Base-by-base conservation (phyloP, 441 rosid genomes). In the Croton setiger region DNA sequence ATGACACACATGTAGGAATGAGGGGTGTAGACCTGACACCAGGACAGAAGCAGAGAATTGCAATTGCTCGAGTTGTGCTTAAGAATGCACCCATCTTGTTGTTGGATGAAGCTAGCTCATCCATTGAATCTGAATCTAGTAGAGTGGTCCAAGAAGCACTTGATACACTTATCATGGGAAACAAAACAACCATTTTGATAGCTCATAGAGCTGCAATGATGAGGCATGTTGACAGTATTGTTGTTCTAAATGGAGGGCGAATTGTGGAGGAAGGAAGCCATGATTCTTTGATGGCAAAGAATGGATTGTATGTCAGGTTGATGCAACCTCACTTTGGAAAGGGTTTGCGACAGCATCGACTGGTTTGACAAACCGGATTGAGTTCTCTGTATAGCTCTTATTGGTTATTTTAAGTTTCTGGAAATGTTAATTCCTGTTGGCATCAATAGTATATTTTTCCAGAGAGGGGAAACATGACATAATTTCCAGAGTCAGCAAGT, bases 61-160 rank as follows among this genome's bases (percentile, higher is more conserved):
- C 96, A 15, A 91, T 95, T 60, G 98, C 99, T 43, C 82, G 96
- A 51, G 99, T 91, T 14, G 93, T 95, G 62, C 81, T 95, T 77
- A 95, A 92, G 86, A 95, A 92, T 71, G 97, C 99, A 18, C 97
- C 97, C 41, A 92, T 95, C 72, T 77, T 95, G 76, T 76, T 95
- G 69, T 71, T 92, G 69, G 98, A 92, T 70, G 99, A 95, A 80
- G 99, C 99, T 60, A 91, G 98, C 75, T 92, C 97, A 4, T 80
- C 96, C 35, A 84, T 95, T 1, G 99, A 95, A 81, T 92, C 99
- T 0, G 98, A 95, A 79, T 95, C 98, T 2, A 92, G 98, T 65
- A 86, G 97, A 58, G 98, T 96, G 71, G 96, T 92, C 67, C 99
- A 92, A 77, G 98, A 96, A 75, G 99, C 98, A 62, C 92, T 96